A percentile compares a stretch with the other conserved stretches of the same genome.
These are phyloP conservation scores for Acorus gramineus DNA, from an alignment of 106 monocot species.

Conservation along the genomic window DNA sequence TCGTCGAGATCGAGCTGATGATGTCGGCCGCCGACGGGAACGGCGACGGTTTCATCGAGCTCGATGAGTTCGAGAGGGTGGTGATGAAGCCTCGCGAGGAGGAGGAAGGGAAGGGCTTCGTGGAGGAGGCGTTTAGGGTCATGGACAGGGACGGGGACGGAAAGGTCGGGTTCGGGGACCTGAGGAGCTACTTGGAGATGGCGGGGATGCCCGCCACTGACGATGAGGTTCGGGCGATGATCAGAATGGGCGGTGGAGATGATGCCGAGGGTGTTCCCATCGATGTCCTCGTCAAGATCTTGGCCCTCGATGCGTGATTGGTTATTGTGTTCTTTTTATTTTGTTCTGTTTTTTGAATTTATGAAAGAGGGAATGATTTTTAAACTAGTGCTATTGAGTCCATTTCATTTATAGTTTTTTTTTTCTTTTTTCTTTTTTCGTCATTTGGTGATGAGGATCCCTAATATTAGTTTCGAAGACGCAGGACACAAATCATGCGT, in stretches of 20 bases:
- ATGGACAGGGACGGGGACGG: constrained; percentile 97
- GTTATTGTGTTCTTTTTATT: too few species aligned
- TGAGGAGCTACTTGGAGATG: constrained; percentile 38
- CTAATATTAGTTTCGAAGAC: too few species aligned
- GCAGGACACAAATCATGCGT: too few species aligned
- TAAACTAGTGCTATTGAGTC: too few species aligned
- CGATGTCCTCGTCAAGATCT: constrained; percentile 40
- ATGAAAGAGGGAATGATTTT: too few species aligned
- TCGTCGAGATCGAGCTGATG: constrained; percentile 58
- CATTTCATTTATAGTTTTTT: too few species aligned
- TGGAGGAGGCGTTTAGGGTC: constrained; percentile 59
- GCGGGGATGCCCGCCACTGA: constrained; percentile 43
- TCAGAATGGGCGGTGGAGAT: constrained; percentile 41
- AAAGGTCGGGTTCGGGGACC: constrained; percentile 69
- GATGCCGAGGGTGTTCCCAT: constrained; percentile 28
- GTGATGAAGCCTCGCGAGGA: constrained; percentile 4
- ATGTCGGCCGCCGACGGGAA: constrained; percentile 72
- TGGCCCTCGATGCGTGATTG: constrained; percentile 24
- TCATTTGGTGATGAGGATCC: too few species aligned
- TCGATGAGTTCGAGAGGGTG: constrained; percentile 73
- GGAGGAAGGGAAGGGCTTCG: not conserved
- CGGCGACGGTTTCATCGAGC: constrained; percentile 67
- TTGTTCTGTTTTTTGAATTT: too few species aligned
- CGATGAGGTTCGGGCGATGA: constrained; percentile 66
- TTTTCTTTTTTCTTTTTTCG: too few species aligned